phyloP scores from a whole-genome alignment of 805 yeast genomes.

The Pichia ethanolica region DNA sequence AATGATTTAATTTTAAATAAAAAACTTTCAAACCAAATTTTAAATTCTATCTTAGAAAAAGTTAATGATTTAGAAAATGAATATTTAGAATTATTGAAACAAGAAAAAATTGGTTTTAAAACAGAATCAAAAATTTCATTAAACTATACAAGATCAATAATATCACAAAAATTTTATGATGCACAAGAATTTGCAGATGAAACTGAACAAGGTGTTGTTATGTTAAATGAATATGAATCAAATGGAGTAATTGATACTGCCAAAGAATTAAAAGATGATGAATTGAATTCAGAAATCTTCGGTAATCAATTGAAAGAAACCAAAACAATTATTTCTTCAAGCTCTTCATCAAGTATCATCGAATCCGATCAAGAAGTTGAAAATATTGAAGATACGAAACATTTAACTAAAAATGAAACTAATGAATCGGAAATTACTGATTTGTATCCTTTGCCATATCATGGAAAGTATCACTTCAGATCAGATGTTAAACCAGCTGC shows the following conservation, averaged over 20 bases:
- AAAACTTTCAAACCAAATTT: background rate
- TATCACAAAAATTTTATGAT: slow-evolving; percentile 54
- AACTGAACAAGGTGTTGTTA: slow-evolving; percentile 45
- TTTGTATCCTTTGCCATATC: slow-evolving; percentile 64
- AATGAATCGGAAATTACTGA: slow-evolving; percentile 11
- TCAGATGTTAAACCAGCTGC: slow-evolving; percentile 49
- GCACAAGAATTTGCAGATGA: slow-evolving; percentile 58
- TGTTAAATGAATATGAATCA: slow-evolving; percentile 32
- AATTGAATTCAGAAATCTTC: background rate
- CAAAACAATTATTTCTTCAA: background rate
- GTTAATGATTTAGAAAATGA: slow-evolving; percentile 20
- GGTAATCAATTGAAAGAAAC: background rate
- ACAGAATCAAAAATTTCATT: slow-evolving; percentile 20
- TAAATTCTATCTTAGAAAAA: slow-evolving; percentile 6
- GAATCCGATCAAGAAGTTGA: background rate
- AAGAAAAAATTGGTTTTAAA: slow-evolving; percentile 11
- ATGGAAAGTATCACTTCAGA: slow-evolving; percentile 42
- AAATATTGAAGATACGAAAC: background rate
- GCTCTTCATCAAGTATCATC: background rate
- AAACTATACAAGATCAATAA: slow-evolving; percentile 28
- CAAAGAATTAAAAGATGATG: background rate
- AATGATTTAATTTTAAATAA: background rate
- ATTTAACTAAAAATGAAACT: background rate
- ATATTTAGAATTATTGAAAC: slow-evolving; percentile 15
- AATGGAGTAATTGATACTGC: slow-evolving; percentile 1